phyloP scores from a whole-genome alignment of 1,139 yeast genomes.

The Hemisphaericaspora lyxosophila region DNA sequence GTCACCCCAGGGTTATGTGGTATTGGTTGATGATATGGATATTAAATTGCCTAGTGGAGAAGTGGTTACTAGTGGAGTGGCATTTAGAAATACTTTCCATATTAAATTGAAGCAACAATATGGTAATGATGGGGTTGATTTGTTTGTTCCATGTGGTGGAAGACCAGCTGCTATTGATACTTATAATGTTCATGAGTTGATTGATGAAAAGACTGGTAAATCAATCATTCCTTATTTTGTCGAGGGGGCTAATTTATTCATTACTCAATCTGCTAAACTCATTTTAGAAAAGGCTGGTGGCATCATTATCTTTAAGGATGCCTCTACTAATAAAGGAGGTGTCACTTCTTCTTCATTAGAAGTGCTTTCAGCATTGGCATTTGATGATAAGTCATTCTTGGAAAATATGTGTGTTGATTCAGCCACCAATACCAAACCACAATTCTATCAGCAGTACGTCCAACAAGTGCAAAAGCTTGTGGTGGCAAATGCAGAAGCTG shows the following conservation, averaged over 20 bases:
- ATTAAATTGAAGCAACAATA: constrained; percentile 65
- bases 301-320: constrained; percentile 85
- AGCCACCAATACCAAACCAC: constrained; percentile 55
- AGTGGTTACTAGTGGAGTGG: constrained; percentile 76
- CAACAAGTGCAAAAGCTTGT: constrained; percentile 76
- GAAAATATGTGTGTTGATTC: constrained; percentile 70
- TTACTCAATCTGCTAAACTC: constrained; percentile 91
- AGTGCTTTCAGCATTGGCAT: constrained; percentile 90
- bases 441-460: constrained; percentile 79
- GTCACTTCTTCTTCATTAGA: constrained; percentile 96
- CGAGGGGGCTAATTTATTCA: constrained; percentile 95
- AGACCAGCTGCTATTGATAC: constrained; percentile 96
- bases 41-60: constrained; percentile 75
- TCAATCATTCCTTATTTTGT: constrained; percentile 82
- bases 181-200: constrained; percentile 70
- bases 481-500: constrained; percentile 75
- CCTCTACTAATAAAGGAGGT: constrained; percentile 98
- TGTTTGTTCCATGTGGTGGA: constrained; percentile 98
- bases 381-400: constrained; percentile 81
- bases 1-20: constrained; percentile 73
- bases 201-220: constrained; percentile 76
- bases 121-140: constrained; percentile 61
- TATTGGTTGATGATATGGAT: constrained; percentile 84
- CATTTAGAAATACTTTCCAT: constrained; percentile 93
- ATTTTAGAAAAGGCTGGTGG: constrained; percentile 90